Base-by-base conservation (phyloP, 1,284 basidiomycete genomes). In the Ganoderma lucidum region DNA sequence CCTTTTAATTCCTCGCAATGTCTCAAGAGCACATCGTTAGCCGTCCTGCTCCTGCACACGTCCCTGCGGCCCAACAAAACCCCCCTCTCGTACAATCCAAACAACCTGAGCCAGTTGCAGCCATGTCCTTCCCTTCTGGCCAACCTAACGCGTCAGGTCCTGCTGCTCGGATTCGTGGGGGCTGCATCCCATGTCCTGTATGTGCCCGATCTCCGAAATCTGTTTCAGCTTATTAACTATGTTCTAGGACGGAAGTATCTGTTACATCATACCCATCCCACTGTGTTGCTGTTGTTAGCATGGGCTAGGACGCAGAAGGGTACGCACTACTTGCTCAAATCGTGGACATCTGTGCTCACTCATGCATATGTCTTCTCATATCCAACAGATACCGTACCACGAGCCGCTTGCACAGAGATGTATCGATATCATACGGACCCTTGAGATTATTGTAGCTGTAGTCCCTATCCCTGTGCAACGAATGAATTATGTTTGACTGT, bases 131-230 rank as follows among this genome's bases (percentile, higher is more conserved):
- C n/a, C 39, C 23, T 15, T 30, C 61, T 8, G 15, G 6, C 23
- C 10, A 23, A 15, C 32, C 28, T 3, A 48, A 30, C 17, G n/a
- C 48, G 2, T 41, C n/a, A 12, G 66, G 14, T 2, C 45, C 37
- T 39, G 70, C 73, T 32, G 64, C 70, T 35, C 41, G 73, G 8
- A 37, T 72, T 19, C 59, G 73, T 48, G 73, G 73, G 53, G 73
- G 73, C 8, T 74, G 73, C 45, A 70, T 74, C 23, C 73, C 73
- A 2, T 74, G 73, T 35, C 73, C 73, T 6, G 73, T 74, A 32
- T 19, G 72, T 70, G 17, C 12, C 35, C 15, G 3, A 12, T 10
- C n/a, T 30, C 30, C 37, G 8, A 19, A 56, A 19, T 42, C n/a
- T 39, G 17, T 15, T 51, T 30, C 48, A 23, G 45, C 8, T 63